Evolutionary conservation across 768 basidiomycete genomes (phyloP).

Genomic region (Boletus sp.): DNA sequence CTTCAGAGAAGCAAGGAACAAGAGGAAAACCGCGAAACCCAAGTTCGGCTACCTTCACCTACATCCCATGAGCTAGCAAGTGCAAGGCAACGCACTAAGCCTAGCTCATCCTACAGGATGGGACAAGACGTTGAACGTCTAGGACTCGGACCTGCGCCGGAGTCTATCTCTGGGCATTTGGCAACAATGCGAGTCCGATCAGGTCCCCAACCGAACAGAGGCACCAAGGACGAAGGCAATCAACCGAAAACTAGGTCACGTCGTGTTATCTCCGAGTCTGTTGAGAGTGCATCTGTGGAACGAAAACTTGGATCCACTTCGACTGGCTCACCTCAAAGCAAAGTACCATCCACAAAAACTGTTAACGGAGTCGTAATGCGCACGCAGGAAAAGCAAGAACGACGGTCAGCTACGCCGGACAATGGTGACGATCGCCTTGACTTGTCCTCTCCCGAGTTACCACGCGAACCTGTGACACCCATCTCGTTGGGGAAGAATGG

Average conservation of each 20-base stretch:
- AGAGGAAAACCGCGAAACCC: slow-evolving; percentile 1
- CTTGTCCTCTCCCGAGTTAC: slow-evolving; percentile 32
- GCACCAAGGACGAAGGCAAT: not conserved
- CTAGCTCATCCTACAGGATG: slow-evolving; percentile 11
- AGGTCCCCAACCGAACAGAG: slow-evolving; percentile 5
- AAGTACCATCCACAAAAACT: slow-evolving; percentile 9
- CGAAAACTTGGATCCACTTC: slow-evolving; percentile 3
- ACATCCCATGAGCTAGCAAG: slow-evolving; percentile 5
- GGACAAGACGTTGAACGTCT: slow-evolving; percentile 8
- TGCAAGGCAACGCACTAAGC: slow-evolving; percentile 13
- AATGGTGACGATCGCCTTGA: slow-evolving; percentile 14
- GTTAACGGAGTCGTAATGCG: not conserved
- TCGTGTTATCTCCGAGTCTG: slow-evolving; percentile 23
- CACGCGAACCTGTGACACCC: slow-evolving; percentile 33
- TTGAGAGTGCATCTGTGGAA: slow-evolving; percentile 1
- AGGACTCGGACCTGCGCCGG: slow-evolving; percentile 20
- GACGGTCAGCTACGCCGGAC: slow-evolving; percentile 17
- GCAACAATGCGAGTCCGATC: slow-evolving; percentile 22
- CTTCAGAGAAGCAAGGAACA: slow-evolving; percentile 8
- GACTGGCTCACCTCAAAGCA: slow-evolving; percentile 1
- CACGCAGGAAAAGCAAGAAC: slow-evolving; percentile 4
- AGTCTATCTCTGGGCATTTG: slow-evolving; percentile 31
- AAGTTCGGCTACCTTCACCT: slow-evolving; percentile 1
- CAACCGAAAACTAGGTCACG: slow-evolving; percentile 5
- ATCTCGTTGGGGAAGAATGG: slow-evolving; percentile 26